Evolutionary conservation across 1,284 basidiomycete species (phyloP).

Genomic region (Ganoderma resinaceum): DNA sequence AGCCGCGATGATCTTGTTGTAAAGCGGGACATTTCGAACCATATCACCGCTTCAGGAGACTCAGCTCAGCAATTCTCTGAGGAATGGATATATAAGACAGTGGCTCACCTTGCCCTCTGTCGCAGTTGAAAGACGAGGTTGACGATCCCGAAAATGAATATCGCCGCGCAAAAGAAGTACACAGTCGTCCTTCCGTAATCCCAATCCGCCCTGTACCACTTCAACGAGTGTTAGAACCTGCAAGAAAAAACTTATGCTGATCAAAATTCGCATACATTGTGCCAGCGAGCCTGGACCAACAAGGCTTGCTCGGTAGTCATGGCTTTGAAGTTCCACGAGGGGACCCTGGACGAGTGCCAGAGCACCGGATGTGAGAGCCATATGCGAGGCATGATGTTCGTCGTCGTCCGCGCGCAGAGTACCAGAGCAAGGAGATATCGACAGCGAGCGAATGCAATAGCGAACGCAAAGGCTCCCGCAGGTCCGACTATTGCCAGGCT

Average conservation of each 20-base stretch:
- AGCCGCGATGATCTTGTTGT: slow-evolving; percentile 35
- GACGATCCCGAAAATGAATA: slow-evolving; percentile 27
- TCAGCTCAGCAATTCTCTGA: background rate
- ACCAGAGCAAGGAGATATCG: background rate
- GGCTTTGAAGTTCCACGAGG: slow-evolving; percentile 28
- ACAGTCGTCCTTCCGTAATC: slow-evolving; percentile 42
- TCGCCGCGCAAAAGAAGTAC: slow-evolving; percentile 41
- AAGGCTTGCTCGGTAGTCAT: slow-evolving; percentile 35
- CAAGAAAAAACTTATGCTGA: background rate
- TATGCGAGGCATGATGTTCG: slow-evolving; percentile 21
- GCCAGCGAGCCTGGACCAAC: slow-evolving; percentile 29
- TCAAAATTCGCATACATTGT: slow-evolving; percentile 25
- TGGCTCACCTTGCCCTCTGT: slow-evolving; percentile 9
- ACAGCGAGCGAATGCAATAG: background rate
- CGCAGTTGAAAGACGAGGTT: slow-evolving; percentile 12
- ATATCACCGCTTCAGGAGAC: background rate
- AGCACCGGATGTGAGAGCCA: slow-evolving; percentile 39
- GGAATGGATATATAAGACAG: background rate
- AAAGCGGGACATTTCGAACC: slow-evolving; percentile 4
- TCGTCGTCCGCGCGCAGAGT: background rate
- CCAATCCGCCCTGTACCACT: slow-evolving; percentile 43
- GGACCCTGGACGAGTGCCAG: slow-evolving; percentile 36
- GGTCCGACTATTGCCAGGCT: background rate
- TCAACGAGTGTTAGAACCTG: background rate
- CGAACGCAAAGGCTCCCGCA: background rate